A percentile compares a stretch with the other conserved stretches of the same genome.
These are phyloP conservation scores for Kwoniella shandongensis DNA, from an alignment of 768 basidiomycete genomes.

Conservation along the genomic window DNA sequence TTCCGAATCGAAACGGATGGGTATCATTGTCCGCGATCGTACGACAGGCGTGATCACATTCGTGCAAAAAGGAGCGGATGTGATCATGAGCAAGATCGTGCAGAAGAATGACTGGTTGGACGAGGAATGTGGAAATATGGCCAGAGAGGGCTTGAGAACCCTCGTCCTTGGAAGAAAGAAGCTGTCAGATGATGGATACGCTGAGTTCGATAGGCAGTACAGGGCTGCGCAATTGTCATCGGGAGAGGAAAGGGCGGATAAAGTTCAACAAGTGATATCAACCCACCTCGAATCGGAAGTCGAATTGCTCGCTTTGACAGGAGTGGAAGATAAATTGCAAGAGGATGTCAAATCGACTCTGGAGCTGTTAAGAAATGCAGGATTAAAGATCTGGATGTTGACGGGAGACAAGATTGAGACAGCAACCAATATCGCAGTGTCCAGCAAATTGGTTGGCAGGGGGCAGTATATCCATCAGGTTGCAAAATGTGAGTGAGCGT, in stretches of 20 bases:
- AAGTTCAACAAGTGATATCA: slow-evolving; percentile 70
- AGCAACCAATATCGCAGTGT: slow-evolving; percentile 95
- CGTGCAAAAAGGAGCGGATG: slow-evolving; percentile 95
- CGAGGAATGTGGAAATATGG: slow-evolving; percentile 98
- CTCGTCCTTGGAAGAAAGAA: slow-evolving; percentile 86
- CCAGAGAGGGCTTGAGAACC: slow-evolving; percentile 89
- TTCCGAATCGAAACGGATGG: slow-evolving; percentile 98
- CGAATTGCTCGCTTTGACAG: slow-evolving; percentile 88
- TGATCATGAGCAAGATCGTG: slow-evolving; percentile 94
- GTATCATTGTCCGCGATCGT: slow-evolving; percentile 84
- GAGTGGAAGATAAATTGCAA: slow-evolving; percentile 98
- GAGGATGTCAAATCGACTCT: slow-evolving; percentile 93
- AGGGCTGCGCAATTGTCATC: slow-evolving; percentile 75
- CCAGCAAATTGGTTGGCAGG: slow-evolving; percentile 89
- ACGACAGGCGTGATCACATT: slow-evolving; percentile 78
- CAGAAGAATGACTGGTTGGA: slow-evolving; percentile 98
- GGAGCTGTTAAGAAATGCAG: slow-evolving; percentile 89
- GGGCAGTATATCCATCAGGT: slow-evolving; percentile 98
- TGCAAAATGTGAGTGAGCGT: slow-evolving; percentile 68
- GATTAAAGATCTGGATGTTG: slow-evolving; percentile 99
- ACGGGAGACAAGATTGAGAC: slow-evolving; percentile 99
- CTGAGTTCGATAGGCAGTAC: slow-evolving; percentile 69
- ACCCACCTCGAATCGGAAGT: slow-evolving; percentile 82
- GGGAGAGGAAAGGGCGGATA: slow-evolving; percentile 73
- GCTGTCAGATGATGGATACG: slow-evolving; percentile 68